phyloP scores from a whole-genome alignment of 2,329 filamentous ascomycete genomes.

The Aureobasidium sp. region DNA sequence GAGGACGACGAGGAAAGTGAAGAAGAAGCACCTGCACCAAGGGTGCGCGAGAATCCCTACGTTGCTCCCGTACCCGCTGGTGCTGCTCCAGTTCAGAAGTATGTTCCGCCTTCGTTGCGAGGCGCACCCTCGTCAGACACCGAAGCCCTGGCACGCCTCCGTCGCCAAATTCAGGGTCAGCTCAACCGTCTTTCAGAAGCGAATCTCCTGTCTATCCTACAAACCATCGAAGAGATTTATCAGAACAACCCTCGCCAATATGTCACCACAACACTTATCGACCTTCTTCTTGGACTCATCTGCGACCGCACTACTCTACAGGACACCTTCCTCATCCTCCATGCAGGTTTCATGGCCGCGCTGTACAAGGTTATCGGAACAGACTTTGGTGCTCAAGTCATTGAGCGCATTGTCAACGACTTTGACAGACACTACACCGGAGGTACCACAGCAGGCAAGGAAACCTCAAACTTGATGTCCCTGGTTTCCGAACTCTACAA shows the following conservation, averaged over 20 bases:
- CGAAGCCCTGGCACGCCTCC: conserved; percentile 62
- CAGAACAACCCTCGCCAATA: conserved; percentile 77
- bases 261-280: conserved; percentile 73
- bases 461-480: conserved; percentile 69
- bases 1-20: conserved; percentile 32
- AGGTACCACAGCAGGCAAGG: conserved; percentile 52
- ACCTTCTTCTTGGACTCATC: conserved; percentile 71
- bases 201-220: conserved; percentile 77
- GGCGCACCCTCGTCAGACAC: conserved; percentile 56
- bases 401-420: conserved; percentile 69
- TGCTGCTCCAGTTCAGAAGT: conserved; percentile 54
- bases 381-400: conserved; percentile 81
- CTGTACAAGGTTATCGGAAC: conserved; percentile 81
- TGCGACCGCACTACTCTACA: conserved; percentile 70
- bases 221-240: conserved; percentile 77
- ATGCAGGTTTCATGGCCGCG: conserved; percentile 82
- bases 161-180: conserved; percentile 76
- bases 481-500: conserved; percentile 84
- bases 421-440: conserved; percentile 58
- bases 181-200: conserved; percentile 90
- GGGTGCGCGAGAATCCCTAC: conserved; percentile 77
- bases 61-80: conserved; percentile 56
- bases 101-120: conserved; percentile 80
- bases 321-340: conserved; percentile 85
- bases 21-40: conserved; percentile 30